Evolutionary conservation across 306 rosid species (phyloP).

Genomic region (Glycine tomentella): DNA sequence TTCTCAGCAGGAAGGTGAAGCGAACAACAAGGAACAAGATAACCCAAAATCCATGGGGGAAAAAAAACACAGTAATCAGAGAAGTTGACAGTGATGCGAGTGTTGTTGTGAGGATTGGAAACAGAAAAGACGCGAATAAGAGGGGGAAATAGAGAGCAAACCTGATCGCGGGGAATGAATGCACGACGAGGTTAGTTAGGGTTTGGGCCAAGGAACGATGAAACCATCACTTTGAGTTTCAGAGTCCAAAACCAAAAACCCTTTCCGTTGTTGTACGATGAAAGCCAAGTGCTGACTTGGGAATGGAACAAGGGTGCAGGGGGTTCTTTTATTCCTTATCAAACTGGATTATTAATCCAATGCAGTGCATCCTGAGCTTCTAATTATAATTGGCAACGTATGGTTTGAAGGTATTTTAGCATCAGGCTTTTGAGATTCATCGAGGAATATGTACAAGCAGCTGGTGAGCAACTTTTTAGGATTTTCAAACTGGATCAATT

Average conservation of each 20-base stretch:
- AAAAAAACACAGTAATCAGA: not conserved
- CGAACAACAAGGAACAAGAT: not conserved
- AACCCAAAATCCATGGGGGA: not conserved
- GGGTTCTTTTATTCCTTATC: too few relatives aligned
- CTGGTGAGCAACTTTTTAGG: too few relatives aligned
- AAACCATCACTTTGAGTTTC: constrained; percentile 22
- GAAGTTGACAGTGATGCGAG: not conserved
- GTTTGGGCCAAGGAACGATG: constrained; percentile 24
- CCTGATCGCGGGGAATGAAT: constrained; percentile 47
- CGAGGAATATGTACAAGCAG: too few relatives aligned
- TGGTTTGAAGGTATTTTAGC: too few relatives aligned
- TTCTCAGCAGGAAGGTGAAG: not conserved
- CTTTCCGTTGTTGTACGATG: constrained; percentile 4
- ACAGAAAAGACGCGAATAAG: not conserved
- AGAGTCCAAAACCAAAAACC: constrained; percentile 39
- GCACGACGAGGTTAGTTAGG: constrained; percentile 35
- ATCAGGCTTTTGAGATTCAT: too few relatives aligned
- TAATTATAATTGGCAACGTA: too few relatives aligned
- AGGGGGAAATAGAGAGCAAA: constrained; percentile 1
- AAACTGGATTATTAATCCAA: too few relatives aligned
- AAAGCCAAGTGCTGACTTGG: too few relatives aligned
- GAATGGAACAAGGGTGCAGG: too few relatives aligned
- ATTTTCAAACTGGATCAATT: too few relatives aligned
- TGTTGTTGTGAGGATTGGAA: not conserved
- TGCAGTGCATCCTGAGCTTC: too few relatives aligned